Base-by-base conservation (phyloP, 2,329 filamentous ascomycete genomes). In the Colletotrichum lupini region DNA sequence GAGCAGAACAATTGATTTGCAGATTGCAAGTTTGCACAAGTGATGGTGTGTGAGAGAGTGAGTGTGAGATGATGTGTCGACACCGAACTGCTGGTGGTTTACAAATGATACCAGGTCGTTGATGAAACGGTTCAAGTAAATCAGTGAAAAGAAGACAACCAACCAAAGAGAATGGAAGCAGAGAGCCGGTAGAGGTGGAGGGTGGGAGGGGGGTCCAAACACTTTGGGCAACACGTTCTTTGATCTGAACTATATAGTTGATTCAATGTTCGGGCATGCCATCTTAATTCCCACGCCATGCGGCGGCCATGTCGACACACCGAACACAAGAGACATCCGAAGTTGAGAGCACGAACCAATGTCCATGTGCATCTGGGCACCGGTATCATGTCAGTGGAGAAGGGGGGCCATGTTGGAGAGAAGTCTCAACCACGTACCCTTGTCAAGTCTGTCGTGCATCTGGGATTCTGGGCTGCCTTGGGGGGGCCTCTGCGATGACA, bases 321-420 rank as follows among this genome's bases (percentile, higher is more conserved):
- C 35, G 35, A 42, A 42, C 35, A 42, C 14, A 42, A 42, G 35
- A 42, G 35, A 62, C 70, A 57, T 73, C 70, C 70, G 56, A 70
- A 65, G 67, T 65, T 61, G 53, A n/a, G 42, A 65, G 70, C 42
- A 70, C 60, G 70, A 70, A 65, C 67, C 70, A 73, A 61, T 52
- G 28, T 22, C 60, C 56, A 56, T 46, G 60, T 59, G 56, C 67
- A 70, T 70, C 60, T 70, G 70, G 70, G 67, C 70, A 37, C 53
- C 52, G 46, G 70, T 73, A 73, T 73, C 70, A 73, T 19, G 60
- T 70, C 37, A 60, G 70, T 73, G 70, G 70, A 73, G 70, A 69
- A 60, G 32, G 70, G 67, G 60, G 67, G 42, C 30, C 30, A 55
- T 46, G 46, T 19, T 19, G 42, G 60, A 60, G 42, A 55, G 60